These are phyloP conservation scores for Aureoboletus auriporus DNA, from an alignment of 768 basidiomycete species.

Conservation along the genomic window DNA sequence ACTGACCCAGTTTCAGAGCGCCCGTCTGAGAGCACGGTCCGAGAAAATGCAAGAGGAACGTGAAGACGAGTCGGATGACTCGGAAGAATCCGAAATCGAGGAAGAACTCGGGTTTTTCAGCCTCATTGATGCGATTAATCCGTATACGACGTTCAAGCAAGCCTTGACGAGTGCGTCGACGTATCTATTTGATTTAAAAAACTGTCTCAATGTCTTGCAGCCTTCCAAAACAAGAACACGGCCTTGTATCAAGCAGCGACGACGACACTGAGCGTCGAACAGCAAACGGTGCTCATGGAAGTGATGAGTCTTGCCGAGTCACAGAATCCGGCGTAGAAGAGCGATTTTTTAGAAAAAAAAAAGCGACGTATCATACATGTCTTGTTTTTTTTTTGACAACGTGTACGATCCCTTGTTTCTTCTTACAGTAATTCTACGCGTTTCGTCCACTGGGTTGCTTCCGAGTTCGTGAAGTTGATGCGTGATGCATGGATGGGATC, in stretches of 20 bases:
- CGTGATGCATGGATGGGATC: too few relatives aligned
- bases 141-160: conserved; percentile 74
- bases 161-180: conserved; percentile 59
- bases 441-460: too few relatives aligned
- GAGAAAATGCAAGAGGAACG: conserved; percentile 32
- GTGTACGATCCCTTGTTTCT: too few relatives aligned
- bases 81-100: conserved; percentile 59
- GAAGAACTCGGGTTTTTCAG: conserved; percentile 88
- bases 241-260: conserved; percentile 67
- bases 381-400: too few relatives aligned
- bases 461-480: too few relatives aligned
- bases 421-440: too few relatives aligned
- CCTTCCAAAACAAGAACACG: conserved; percentile 71
- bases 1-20: conserved; percentile 44
- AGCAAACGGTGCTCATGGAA: conserved; percentile 81
- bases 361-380: too few relatives aligned
- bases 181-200: background rate
- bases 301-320: conserved; percentile 69
- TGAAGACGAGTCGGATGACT: conserved; percentile 37
- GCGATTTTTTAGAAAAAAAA: too few relatives aligned
- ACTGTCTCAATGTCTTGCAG: conserved; percentile 31
- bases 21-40: conserved; percentile 63
- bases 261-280: conserved; percentile 65
- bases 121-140: conserved; percentile 74
- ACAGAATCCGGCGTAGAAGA: background rate